phyloP scores from a whole-genome alignment of 2,329 filamentous ascomycete genomes.

The Westerdykella ornata region DNA sequence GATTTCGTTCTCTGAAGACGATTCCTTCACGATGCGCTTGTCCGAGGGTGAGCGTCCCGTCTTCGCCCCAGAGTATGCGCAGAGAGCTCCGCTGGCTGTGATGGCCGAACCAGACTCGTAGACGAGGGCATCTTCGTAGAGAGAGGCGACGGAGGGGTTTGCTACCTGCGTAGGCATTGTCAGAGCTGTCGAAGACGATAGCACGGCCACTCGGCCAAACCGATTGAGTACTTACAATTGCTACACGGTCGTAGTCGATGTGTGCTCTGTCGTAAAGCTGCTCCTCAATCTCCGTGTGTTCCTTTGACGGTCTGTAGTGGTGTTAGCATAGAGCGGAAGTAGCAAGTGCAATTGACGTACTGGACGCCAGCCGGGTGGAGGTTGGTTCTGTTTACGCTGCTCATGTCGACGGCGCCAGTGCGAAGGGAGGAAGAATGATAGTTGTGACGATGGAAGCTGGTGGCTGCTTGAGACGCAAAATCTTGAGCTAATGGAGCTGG shows the following conservation, averaged over 20 bases:
- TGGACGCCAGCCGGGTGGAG: slow-evolving; percentile 86
- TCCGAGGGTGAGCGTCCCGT: slow-evolving; percentile 93
- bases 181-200: slow-evolving; percentile 11
- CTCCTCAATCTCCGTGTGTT: slow-evolving; percentile 97
- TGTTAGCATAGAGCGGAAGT: neutral
- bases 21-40: slow-evolving; percentile 95
- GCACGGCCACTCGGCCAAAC: neutral
- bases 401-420: slow-evolving; percentile 33
- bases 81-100: slow-evolving; percentile 88
- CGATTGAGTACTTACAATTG: slow-evolving; percentile 63
- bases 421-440: slow-evolving; percentile 53
- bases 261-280: slow-evolving; percentile 95
- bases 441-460: slow-evolving; percentile 53
- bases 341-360: slow-evolving; percentile 51
- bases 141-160: slow-evolving; percentile 89
- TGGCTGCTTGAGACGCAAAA: slow-evolving; percentile 52
- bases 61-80: slow-evolving; percentile 96
- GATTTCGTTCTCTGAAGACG: slow-evolving; percentile 79
- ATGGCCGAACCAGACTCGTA: slow-evolving; percentile 98
- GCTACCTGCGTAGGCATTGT: slow-evolving; percentile 49
- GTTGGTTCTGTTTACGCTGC: slow-evolving; percentile 78
- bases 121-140: slow-evolving; percentile 98
- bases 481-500: slow-evolving; percentile 47
- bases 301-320: slow-evolving; percentile 61
- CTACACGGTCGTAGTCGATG: slow-evolving; percentile 98